Conservation (phyloP, 257 asterid species). For the Galeopsis tetrahit region DNA sequence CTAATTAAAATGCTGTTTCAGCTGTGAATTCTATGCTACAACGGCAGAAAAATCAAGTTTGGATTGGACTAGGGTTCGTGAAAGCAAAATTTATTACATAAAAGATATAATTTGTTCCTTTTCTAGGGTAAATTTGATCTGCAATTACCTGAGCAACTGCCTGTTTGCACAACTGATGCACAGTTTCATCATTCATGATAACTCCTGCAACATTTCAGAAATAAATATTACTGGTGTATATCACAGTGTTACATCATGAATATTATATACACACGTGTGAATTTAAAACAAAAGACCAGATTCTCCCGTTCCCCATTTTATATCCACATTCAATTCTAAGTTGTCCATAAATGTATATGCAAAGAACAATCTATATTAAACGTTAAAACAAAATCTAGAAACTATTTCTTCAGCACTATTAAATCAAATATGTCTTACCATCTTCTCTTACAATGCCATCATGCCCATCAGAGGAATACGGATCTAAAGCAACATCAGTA, state of each 20-base stretch:
- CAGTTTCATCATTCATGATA: slow-evolving; percentile 95
- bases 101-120: neutral
- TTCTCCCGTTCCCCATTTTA: neutral
- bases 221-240: slow-evolving; percentile 8
- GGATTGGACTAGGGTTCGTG: neutral
- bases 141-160: slow-evolving; percentile 88
- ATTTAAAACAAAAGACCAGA: neutral
- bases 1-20: slow-evolving; percentile 8
- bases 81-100: neutral
- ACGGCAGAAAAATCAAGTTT: neutral
- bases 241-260: neutral
- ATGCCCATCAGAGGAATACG: slow-evolving; percentile 97
- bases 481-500: slow-evolving; percentile 97
- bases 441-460: slow-evolving; percentile 99
- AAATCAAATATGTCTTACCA: slow-evolving; percentile 52
- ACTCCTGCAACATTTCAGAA: slow-evolving; percentile 71
- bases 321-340: neutral
- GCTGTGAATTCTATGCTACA: neutral
- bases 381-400: slow-evolving; percentile 6
- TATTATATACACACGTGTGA: no score
- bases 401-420: neutral
- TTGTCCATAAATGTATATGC: neutral
- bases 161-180: slow-evolving; percentile 91
- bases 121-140: neutral
- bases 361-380: neutral